Conservation (phyloP, 2,329 filamentous ascomycete species). For the Talaromyces funiculosus region DNA sequence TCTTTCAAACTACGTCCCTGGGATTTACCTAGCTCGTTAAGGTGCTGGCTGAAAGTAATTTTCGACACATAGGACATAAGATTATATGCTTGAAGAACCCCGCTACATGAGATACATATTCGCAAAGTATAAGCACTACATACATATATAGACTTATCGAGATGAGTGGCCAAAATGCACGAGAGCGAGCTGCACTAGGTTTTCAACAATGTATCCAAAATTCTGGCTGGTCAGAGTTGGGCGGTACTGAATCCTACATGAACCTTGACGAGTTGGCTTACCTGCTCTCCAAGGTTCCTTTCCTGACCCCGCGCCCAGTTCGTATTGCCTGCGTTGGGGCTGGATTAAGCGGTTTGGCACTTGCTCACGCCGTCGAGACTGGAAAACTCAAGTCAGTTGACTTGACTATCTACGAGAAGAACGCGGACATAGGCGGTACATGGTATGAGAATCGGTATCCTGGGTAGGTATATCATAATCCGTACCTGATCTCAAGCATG, state of each 20-base stretch:
- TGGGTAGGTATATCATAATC: too few species aligned
- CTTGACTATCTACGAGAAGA: too few species aligned
- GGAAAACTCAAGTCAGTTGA: conserved; percentile 23
- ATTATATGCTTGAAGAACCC: not conserved
- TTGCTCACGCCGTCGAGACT: conserved; percentile 30
- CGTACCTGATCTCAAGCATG: conserved; percentile 16
- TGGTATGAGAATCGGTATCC: too few species aligned
- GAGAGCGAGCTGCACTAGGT: not conserved
- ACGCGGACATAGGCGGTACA: too few species aligned
- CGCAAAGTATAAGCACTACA: too few species aligned
- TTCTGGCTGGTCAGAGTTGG: not conserved
- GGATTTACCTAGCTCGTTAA: not conserved
- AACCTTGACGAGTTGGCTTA: not conserved
- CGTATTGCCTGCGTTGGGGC: conserved; percentile 24
- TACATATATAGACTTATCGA: not conserved
- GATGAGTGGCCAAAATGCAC: not conserved
- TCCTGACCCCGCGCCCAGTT: conserved; percentile 14
- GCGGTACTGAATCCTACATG: not conserved
- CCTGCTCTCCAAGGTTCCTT: not conserved
- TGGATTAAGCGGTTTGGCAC: conserved; percentile 30
- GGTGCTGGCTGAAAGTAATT: not conserved
- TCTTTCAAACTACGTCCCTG: not conserved
- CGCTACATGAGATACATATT: not conserved
- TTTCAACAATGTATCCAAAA: not conserved
- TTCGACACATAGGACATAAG: not conserved